Base-by-base conservation (phyloP, 345 rosid species). In the Hypericum perforatum region DNA sequence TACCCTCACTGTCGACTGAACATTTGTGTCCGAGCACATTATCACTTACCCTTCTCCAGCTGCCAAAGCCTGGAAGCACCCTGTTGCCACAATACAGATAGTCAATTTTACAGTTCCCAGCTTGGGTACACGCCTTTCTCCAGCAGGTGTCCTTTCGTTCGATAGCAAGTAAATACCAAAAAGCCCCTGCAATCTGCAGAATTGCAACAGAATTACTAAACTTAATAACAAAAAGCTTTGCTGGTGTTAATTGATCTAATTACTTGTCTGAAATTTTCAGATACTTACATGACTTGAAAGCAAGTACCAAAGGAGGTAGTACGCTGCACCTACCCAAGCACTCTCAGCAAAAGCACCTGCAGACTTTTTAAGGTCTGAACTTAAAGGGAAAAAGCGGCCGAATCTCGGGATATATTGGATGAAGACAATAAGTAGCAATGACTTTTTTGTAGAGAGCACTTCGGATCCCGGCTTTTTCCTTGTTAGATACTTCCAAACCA, bases 251-350 rank as follows among this genome's bases (percentile, higher is more conserved):
- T 4, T 22, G 32, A 22, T 22, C 32, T 22, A 22, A 22, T 22
- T 22, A 22, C 32, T 22, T 22, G 37, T 16, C n/a, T 13, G 50
- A 40, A 29, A 1, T n/a, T n/a, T n/a, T n/a, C n/a, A 57, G 41
- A 12, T 7, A 63, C 96, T 77, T 68, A 85, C 97, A 69, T 89
- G 97, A 57, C 97, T 83, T 12, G 89, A 81, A 54, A 85, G 85
- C 77, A 89, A 41, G 75, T 85, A 89, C 92, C 97, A 89, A 5
- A 89, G 85, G 45, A 89, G 73, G 58, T 89, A 89, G 68, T 89
- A 85, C 6, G 92, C 92, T 16, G 92, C 95, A 54, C 92, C 92
- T 42, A 78, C 76, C 83, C 80, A 76, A 47, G 89, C 95, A 29
- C 92, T 78, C 41, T 89, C 95, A 41, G 89, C 97, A 32, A 89